phyloP scores from a whole-genome alignment of 2,329 filamentous ascomycete species.

The Alternaria novae-zelandiae region DNA sequence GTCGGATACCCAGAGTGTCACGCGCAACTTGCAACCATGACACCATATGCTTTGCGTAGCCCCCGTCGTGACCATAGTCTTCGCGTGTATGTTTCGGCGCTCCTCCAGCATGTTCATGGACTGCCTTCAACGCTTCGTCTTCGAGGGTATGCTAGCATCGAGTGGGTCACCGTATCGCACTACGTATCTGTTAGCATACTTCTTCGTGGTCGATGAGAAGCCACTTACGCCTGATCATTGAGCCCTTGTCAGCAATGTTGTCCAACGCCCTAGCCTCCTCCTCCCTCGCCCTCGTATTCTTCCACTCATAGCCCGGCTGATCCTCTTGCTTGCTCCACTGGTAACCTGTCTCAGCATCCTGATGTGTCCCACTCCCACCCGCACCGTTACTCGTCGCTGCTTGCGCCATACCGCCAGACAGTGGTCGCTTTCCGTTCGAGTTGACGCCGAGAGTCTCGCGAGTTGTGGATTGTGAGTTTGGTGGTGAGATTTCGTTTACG shows the following conservation, averaged over 20 bases:
- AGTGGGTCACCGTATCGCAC: conserved; percentile 47
- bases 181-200: conserved; percentile 21
- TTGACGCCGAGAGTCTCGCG: conserved; percentile 40
- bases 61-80: neutral
- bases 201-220: neutral
- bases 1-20: neutral
- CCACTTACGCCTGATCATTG: conserved; percentile 43
- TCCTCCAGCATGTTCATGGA: neutral
- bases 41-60: neutral
- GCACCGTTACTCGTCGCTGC: conserved; percentile 13
- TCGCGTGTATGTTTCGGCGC: neutral
- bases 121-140: conserved; percentile 32
- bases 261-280: conserved; percentile 46
- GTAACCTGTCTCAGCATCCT: conserved; percentile 43
- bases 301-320: conserved; percentile 48
- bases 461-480: conserved; percentile 55
- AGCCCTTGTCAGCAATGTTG: conserved; percentile 40
- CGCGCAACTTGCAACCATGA: neutral
- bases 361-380: conserved; percentile 13
- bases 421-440: conserved; percentile 47
- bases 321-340: conserved; percentile 46
- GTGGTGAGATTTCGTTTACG: conserved; percentile 60
- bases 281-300: conserved; percentile 45
- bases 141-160: conserved; percentile 36
- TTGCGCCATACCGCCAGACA: conserved; percentile 22